These are phyloP conservation scores for Colletotrichum ledebouriae DNA, from an alignment of 2,329 filamentous ascomycete species.

Conservation along the genomic window DNA sequence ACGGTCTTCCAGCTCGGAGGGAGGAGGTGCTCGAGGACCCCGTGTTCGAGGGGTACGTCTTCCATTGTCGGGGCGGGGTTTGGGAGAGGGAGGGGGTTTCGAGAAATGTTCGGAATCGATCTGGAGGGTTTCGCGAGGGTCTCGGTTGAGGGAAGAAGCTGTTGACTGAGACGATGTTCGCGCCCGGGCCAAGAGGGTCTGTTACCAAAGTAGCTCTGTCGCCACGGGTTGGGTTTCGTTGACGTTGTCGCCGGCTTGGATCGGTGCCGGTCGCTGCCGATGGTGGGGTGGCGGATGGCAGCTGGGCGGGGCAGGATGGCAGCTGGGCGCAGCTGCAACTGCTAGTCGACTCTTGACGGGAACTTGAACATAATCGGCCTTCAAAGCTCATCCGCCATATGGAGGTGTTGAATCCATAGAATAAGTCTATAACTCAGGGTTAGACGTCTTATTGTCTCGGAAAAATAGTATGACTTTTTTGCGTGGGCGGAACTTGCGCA, in stretches of 20 bases:
- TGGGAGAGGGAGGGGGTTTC: not conserved
- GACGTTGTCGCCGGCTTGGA: conserved; percentile 23
- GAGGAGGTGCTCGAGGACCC: conserved; percentile 76
- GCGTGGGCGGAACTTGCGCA: no score
- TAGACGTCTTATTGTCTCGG: no score
- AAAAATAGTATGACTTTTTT: no score
- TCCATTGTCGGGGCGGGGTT: conserved; percentile 20
- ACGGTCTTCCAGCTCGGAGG: conserved; percentile 87
- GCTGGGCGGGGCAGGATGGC: not conserved
- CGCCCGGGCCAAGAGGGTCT: not conserved
- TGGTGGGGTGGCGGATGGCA: conserved; percentile 14
- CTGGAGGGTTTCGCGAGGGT: not conserved
- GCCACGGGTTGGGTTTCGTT: conserved; percentile 25
- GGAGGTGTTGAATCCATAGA: no score
- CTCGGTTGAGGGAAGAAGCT: not conserved
- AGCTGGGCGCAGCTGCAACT: no score
- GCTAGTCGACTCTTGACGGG: no score
- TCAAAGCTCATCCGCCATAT: no score
- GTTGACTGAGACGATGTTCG: not conserved
- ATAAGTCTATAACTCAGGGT: no score
- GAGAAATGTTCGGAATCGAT: not conserved
- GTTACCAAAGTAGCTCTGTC: conserved; percentile 1
- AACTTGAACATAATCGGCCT: no score
- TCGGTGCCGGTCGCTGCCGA: conserved; percentile 28
- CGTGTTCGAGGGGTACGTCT: conserved; percentile 49